Evolutionary conservation across 257 asterid species (phyloP).

Genomic region (Jacaranda copaia): DNA sequence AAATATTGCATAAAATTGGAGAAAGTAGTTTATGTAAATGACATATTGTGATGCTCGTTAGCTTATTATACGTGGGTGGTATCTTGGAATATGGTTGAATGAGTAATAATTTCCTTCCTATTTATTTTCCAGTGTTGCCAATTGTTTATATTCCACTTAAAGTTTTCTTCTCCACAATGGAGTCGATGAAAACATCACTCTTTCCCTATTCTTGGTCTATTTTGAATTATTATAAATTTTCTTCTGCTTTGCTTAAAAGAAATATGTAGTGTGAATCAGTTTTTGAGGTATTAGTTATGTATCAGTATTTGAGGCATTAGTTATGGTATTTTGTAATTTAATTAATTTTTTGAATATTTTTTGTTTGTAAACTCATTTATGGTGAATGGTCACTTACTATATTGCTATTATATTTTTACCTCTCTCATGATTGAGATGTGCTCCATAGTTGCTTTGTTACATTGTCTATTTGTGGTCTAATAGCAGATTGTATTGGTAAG

Average conservation of each 20-base stretch:
- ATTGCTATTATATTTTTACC: neutral
- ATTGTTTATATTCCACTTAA: neutral
- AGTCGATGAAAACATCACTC: neutral
- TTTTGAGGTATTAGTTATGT: slow-evolving; percentile 34
- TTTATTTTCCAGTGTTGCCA: neutral
- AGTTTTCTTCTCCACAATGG: neutral
- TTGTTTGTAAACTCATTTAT: neutral
- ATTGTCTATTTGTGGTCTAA: neutral
- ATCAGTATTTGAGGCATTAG: no score
- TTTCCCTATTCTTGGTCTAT: slow-evolving; percentile 61
- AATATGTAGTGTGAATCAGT: slow-evolving; percentile 49
- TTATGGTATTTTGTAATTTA: slow-evolving; percentile 48
- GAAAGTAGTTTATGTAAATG: slow-evolving; percentile 7
- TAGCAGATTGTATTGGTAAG: no score
- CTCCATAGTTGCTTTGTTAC: slow-evolving; percentile 12
- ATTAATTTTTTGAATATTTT: neutral
- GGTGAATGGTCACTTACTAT: no score
- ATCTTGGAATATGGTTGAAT: slow-evolving; percentile 1
- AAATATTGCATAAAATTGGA: no score
- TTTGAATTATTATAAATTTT: slow-evolving; percentile 66
- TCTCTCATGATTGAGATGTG: no score
- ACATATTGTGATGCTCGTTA: neutral
- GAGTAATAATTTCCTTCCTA: neutral
- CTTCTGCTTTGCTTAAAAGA: slow-evolving; percentile 90
- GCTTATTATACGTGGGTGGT: neutral